Conservation (phyloP, 176 grass and related monocot species). For the Rhynchospora breviuscula region DNA sequence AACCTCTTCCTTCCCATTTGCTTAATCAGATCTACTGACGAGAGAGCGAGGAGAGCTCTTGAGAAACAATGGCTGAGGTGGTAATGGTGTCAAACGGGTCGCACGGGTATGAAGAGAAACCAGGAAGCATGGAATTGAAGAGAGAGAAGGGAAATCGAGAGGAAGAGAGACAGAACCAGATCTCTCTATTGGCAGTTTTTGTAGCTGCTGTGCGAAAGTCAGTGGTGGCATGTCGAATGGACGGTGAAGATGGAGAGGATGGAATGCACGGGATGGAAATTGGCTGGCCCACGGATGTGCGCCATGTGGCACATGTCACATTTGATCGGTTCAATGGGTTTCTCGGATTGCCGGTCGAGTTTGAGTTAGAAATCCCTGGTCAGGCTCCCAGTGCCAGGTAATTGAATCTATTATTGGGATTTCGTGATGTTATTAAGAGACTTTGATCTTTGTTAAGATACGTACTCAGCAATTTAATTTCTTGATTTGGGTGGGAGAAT, state of each 20-base stretch:
- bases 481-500: not conserved
- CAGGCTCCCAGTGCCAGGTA: conserved; percentile 76
- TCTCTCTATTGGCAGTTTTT: conserved; percentile 43
- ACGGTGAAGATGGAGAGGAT: conserved; percentile 25
- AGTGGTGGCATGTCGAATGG: conserved; percentile 57
- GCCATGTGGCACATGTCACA: conserved; percentile 93
- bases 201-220: conserved; percentile 53
- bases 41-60: not conserved
- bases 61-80: conserved; percentile 35
- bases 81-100: conserved; percentile 33
- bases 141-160: conserved; percentile 11
- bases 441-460: not conserved
- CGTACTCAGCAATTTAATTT: not conserved
- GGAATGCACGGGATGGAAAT: conserved; percentile 55
- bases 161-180: conserved; percentile 35
- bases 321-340: conserved; percentile 93
- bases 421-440: not conserved
- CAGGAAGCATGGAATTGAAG: conserved; percentile 16
- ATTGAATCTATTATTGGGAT: not conserved
- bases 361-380: conserved; percentile 76
- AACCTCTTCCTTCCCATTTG: not conserved
- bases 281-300: conserved; percentile 80
- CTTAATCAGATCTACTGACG: conserved; percentile 9
- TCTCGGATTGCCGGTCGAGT: conserved; percentile 86
- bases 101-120: not conserved